phyloP scores from a whole-genome alignment of 2,329 filamentous ascomycete genomes.

The Diaporthe caulivora region DNA sequence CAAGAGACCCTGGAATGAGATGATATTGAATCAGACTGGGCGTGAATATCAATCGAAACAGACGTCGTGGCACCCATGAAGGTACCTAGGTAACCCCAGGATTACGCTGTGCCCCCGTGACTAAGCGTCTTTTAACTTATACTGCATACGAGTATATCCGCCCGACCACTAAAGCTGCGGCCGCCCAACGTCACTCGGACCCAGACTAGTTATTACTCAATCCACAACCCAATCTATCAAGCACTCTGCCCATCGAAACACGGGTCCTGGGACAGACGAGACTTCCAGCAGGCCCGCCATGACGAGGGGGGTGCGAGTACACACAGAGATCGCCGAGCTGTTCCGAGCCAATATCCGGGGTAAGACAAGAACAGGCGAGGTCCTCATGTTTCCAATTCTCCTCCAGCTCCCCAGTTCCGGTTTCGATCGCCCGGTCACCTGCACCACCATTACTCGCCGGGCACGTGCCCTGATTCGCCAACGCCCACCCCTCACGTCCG shows the following conservation, averaged over 20 bases:
- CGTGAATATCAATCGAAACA: neutral
- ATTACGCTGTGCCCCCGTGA: neutral
- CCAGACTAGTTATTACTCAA: neutral
- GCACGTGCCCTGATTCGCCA: slow-evolving; percentile 7
- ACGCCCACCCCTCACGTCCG: neutral
- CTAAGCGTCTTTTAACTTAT: slow-evolving; percentile 21
- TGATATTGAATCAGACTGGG: no score
- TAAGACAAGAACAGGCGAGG: slow-evolving; percentile 36
- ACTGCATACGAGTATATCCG: neutral
- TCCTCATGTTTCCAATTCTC: neutral
- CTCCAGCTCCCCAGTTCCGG: slow-evolving; percentile 19
- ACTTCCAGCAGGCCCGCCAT: slow-evolving; percentile 35
- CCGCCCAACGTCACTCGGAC: neutral
- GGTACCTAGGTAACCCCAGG: neutral
- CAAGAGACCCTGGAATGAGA: neutral
- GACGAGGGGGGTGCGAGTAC: neutral
- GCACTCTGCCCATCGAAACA: slow-evolving; percentile 8
- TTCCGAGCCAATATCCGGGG: slow-evolving; percentile 39
- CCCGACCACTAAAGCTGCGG: neutral
- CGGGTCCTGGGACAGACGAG: slow-evolving; percentile 3
- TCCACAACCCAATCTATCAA: neutral
- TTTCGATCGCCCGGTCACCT: slow-evolving; percentile 30
- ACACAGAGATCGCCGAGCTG: slow-evolving; percentile 38
- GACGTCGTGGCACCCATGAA: slow-evolving; percentile 1
- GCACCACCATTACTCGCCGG: slow-evolving; percentile 24